Evolutionary conservation across 1,139 yeast genomes (phyloP).

Genomic region (Kurtzmaniella quercitrusa): DNA sequence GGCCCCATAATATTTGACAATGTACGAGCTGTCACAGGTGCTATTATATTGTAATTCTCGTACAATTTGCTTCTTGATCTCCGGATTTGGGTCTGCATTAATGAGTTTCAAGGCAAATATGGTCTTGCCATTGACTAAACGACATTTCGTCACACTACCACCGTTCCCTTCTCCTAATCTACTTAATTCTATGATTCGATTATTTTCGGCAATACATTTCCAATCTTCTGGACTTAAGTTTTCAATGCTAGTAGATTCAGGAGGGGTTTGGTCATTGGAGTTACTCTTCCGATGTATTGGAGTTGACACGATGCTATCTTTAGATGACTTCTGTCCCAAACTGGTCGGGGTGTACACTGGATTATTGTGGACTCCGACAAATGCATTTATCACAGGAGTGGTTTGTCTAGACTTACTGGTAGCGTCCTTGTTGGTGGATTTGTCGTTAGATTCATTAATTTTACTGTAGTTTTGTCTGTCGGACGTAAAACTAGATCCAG

Average conservation of each 20-base stretch:
- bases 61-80: constrained; percentile 76
- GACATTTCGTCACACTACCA: constrained; percentile 83
- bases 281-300: not conserved
- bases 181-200: constrained; percentile 58
- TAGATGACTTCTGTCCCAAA: not conserved
- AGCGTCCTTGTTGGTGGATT: not conserved
- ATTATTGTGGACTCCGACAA: not conserved
- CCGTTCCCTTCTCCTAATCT: constrained; percentile 92
- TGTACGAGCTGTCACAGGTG: constrained; percentile 75
- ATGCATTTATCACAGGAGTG: not conserved
- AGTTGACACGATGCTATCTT: not conserved
- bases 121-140: constrained; percentile 45
- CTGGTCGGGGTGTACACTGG: constrained; percentile 2
- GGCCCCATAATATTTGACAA: constrained; percentile 90
- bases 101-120: constrained; percentile 87
- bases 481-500: not conserved
- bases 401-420: not conserved
- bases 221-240: constrained; percentile 75
- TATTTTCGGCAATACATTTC: constrained; percentile 57
- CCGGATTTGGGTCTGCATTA: constrained; percentile 73
- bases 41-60: constrained; percentile 87
- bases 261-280: not conserved
- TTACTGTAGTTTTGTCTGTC: not conserved
- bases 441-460: not conserved
- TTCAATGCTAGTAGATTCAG: constrained; percentile 25